Conservation (phyloP, 768 basidiomycete genomes). For the Boletus reticuloceps region DNA sequence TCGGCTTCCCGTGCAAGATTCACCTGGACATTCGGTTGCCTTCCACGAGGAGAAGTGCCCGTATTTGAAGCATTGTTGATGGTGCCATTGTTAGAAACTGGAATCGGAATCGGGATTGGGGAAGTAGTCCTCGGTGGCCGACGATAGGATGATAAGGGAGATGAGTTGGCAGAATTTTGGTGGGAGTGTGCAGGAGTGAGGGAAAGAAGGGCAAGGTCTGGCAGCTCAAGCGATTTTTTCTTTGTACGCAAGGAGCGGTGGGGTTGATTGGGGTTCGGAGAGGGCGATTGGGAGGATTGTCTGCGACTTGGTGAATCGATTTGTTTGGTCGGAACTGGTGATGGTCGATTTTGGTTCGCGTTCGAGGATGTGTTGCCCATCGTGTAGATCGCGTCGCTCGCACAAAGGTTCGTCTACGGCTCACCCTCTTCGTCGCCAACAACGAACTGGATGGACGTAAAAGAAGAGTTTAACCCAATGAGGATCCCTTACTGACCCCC, state of each 20-base stretch:
- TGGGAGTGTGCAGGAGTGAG: slow-evolving; percentile 41
- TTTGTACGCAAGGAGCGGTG: slow-evolving; percentile 64
- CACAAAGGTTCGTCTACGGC: slow-evolving; percentile 7
- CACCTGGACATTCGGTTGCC: slow-evolving; percentile 31
- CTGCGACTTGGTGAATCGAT: slow-evolving; percentile 24
- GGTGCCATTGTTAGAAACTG: slow-evolving; percentile 36
- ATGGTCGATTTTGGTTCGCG: slow-evolving; percentile 27
- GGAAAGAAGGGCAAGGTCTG: slow-evolving; percentile 60
- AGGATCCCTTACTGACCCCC: slow-evolving; percentile 14
- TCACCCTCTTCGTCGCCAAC: slow-evolving; percentile 19
- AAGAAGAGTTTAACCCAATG: slow-evolving; percentile 27
- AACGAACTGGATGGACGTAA: slow-evolving; percentile 32
- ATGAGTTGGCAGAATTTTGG: slow-evolving; percentile 36
- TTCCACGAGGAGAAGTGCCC: slow-evolving; percentile 35
- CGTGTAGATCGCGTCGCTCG: slow-evolving; percentile 21
- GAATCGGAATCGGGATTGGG: slow-evolving; percentile 48
- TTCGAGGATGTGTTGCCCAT: slow-evolving; percentile 36
- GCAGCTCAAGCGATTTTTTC: slow-evolving; percentile 74
- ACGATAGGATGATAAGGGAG: slow-evolving; percentile 42
- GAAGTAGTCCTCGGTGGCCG: slow-evolving; percentile 42
- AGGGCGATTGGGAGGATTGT: slow-evolving; percentile 33
- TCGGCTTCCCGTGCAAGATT: slow-evolving; percentile 25
- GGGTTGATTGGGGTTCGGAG: slow-evolving; percentile 42
- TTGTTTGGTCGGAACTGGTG: slow-evolving; percentile 21
- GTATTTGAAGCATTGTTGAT: slow-evolving; percentile 36